A percentile compares a stretch with the other conserved stretches of the same genome.
phyloP scores from a whole-genome alignment of 176 grass and related monocot species.

The Tillandsia leiboldiana region DNA sequence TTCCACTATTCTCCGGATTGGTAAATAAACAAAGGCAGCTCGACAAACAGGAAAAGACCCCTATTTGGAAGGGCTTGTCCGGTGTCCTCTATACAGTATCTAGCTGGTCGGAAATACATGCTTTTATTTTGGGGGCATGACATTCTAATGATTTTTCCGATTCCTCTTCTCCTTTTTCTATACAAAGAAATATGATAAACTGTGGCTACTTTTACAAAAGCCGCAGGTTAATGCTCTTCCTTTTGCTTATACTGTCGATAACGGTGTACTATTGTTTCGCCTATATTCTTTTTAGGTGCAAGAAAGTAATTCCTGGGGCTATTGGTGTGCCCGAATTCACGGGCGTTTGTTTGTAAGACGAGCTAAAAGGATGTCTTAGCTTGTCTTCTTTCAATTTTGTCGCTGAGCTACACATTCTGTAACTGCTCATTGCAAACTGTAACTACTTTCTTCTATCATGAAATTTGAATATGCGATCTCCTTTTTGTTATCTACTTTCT shows the following conservation, averaged over 20 bases:
- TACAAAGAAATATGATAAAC: conserved; percentile 25
- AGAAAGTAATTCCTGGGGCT: no score
- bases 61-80: conserved; percentile 46
- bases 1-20: conserved; percentile 52
- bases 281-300: neutral
- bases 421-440: no score
- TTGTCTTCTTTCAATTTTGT: no score
- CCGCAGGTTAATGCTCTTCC: conserved; percentile 32
- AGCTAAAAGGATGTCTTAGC: no score
- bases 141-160: conserved; percentile 36
- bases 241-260: conserved; percentile 6
- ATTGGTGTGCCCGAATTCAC: no score
- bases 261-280: conserved; percentile 1
- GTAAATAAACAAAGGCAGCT: conserved; percentile 64
- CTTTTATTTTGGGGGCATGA: conserved; percentile 75
- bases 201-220: conserved; percentile 87
- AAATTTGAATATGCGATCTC: no score
- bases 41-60: conserved; percentile 23
- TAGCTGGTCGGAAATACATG: conserved; percentile 86
- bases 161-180: conserved; percentile 23
- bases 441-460: no score
- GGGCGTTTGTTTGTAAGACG: no score
- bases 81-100: conserved; percentile 82
- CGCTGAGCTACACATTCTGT: no score
- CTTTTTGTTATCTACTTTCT: no score